A percentile compares a stretch with the other conserved stretches of the same genome.
Evolutionary conservation across 2,329 filamentous ascomycete genomes (phyloP).

Genomic region (Mycocentrospora acerina): DNA sequence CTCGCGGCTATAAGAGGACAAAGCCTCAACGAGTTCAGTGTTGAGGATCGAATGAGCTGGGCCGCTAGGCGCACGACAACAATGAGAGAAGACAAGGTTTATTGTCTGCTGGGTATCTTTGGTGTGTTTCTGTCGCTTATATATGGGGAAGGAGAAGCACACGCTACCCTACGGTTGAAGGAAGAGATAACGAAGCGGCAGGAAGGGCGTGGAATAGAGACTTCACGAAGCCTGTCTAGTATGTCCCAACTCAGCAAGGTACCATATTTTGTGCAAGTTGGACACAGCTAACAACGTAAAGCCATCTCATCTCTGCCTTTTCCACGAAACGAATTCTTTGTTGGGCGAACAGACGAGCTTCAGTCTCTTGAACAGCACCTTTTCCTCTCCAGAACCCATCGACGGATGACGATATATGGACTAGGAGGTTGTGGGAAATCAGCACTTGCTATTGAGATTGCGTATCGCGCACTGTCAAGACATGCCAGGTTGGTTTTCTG

Average conservation of each 20-base stretch:
- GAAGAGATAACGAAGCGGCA: slow-evolving; percentile 16
- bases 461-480: slow-evolving; percentile 40
- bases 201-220: slow-evolving; percentile 1
- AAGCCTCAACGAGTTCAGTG: slow-evolving; percentile 11
- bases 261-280: no score
- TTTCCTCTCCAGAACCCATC: slow-evolving; percentile 6
- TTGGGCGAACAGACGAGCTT: slow-evolving; percentile 15
- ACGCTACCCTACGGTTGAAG: slow-evolving; percentile 13
- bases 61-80: slow-evolving; percentile 21
- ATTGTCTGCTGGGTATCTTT: slow-evolving; percentile 27
- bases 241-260: no score
- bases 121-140: slow-evolving; percentile 17
- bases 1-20: slow-evolving; percentile 3
- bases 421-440: slow-evolving; percentile 22
- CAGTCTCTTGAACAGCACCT: slow-evolving; percentile 7
- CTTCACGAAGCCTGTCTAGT: no score
- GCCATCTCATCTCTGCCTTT: slow-evolving; percentile 12
- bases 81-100: slow-evolving; percentile 21
- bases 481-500: slow-evolving; percentile 18
- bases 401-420: slow-evolving; percentile 14
- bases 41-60: slow-evolving; percentile 29
- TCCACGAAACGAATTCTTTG: slow-evolving; percentile 13
- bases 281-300: slow-evolving; percentile 10
- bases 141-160: slow-evolving; percentile 21
- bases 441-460: slow-evolving; percentile 34